Evolutionary conservation across 2,329 filamentous ascomycete genomes (phyloP).

Genomic region (Phialophora chinensis): DNA sequence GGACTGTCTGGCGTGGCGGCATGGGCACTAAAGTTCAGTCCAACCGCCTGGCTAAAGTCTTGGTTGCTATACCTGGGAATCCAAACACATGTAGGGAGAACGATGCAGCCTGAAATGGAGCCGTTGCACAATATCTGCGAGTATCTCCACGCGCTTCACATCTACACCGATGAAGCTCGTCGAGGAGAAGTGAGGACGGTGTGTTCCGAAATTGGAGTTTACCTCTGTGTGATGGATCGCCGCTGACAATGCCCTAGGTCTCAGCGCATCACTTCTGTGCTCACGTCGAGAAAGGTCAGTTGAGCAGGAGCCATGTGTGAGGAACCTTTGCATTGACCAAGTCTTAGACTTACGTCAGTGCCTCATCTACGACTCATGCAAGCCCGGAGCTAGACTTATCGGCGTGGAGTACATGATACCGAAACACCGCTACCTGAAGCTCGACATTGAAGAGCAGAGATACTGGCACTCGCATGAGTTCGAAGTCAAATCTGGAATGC

Average conservation of each 20-base stretch:
- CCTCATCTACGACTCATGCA: conserved; percentile 77
- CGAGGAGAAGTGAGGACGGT: conserved; percentile 56
- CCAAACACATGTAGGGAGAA: conserved; percentile 34
- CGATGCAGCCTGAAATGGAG: conserved; percentile 59
- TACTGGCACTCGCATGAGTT: conserved; percentile 58
- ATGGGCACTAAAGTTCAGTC: conserved; percentile 34
- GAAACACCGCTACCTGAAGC: conserved; percentile 67
- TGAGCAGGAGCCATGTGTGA: background rate
- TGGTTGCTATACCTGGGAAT: conserved; percentile 39
- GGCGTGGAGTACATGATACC: conserved; percentile 86
- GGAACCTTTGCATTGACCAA: background rate
- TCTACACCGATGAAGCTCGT: conserved; percentile 72
- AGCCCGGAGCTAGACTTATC: conserved; percentile 72
- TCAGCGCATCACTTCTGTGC: conserved; percentile 87
- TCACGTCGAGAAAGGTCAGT: conserved; percentile 68
- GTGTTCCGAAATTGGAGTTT: background rate
- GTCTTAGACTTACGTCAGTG: conserved; percentile 79
- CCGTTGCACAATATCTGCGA: conserved; percentile 78
- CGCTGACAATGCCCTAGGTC: conserved; percentile 45
- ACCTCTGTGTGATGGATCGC: background rate
- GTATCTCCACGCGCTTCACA: conserved; percentile 85
- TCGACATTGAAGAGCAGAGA: conserved; percentile 69
- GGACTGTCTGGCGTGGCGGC: conserved; percentile 31
- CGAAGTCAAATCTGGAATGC: conserved; percentile 78
- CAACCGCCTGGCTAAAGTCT: conserved; percentile 38